phyloP scores from a whole-genome alignment of 1,284 basidiomycete species.

The Coniferiporia weirii region DNA sequence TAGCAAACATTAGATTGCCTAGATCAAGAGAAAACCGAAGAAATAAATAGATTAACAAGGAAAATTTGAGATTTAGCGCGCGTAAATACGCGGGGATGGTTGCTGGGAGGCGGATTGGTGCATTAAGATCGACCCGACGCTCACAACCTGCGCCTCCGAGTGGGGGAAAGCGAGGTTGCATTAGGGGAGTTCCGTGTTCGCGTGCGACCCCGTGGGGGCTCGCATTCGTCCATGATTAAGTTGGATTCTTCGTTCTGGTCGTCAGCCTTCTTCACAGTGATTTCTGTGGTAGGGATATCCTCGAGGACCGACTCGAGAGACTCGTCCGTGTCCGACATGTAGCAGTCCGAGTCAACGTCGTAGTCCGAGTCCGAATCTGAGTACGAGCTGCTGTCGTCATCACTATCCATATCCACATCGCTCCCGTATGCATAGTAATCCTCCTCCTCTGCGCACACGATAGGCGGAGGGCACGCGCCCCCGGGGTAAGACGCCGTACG shows the following conservation, averaged over 20 bases:
- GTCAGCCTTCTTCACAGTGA: not conserved
- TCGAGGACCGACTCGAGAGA: conserved; percentile 10
- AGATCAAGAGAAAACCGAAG: not conserved
- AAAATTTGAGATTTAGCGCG: not conserved
- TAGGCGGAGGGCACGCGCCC: conserved; percentile 15
- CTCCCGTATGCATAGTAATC: not conserved
- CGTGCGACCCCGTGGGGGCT: conserved; percentile 14
- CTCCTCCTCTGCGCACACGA: conserved; percentile 20
- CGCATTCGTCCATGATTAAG: conserved; percentile 3
- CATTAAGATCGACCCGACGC: not conserved
- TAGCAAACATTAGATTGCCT: not conserved
- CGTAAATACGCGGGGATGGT: not conserved
- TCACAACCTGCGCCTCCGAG: conserved; percentile 6
- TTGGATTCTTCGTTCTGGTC: not conserved
- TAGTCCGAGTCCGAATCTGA: conserved; percentile 19
- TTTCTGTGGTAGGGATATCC: not conserved
- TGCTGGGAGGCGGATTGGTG: not conserved
- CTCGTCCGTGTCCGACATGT: conserved; percentile 9
- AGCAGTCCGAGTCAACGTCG: conserved; percentile 30
- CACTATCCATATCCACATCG: conserved; percentile 26
- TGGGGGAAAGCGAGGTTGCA: conserved; percentile 7
- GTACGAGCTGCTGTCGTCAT: conserved; percentile 29
- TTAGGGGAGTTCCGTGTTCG: conserved; percentile 11
- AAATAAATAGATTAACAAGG: not conserved
- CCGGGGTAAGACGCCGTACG: conserved; percentile 40